These are phyloP conservation scores for Coniochaeta hoffmannii DNA, from an alignment of 2,329 filamentous ascomycete species.

Conservation along the genomic window DNA sequence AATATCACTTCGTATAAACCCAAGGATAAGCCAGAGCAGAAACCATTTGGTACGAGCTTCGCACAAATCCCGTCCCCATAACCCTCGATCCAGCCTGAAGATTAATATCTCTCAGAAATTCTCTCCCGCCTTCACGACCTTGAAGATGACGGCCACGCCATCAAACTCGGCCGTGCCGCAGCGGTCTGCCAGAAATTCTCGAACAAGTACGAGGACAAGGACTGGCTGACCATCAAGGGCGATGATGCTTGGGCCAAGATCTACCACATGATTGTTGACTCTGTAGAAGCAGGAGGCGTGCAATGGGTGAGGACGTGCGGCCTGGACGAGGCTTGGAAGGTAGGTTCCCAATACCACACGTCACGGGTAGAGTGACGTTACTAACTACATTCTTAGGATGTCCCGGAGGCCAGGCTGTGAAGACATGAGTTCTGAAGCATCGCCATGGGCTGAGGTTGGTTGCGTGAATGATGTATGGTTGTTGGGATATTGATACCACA, in stretches of 20 bases:
- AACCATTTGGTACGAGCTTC: conserved; percentile 33
- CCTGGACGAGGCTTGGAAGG: conserved; percentile 59
- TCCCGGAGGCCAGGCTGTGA: neutral
- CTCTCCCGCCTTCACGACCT: conserved; percentile 37
- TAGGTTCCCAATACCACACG: conserved; percentile 9
- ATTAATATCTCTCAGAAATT: conserved; percentile 26
- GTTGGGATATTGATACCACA: neutral
- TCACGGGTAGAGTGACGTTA: neutral
- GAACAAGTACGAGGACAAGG: conserved; percentile 32
- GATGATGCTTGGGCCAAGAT: conserved; percentile 54
- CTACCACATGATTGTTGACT: conserved; percentile 55
- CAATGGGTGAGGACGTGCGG: conserved; percentile 57
- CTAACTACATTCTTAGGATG: neutral
- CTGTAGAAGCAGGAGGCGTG: conserved; percentile 42
- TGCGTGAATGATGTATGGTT: neutral
- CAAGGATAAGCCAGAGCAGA: conserved; percentile 25
- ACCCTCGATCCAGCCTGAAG: neutral
- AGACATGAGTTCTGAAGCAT: neutral
- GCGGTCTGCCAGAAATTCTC: conserved; percentile 52
- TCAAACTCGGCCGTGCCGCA: conserved; percentile 68
- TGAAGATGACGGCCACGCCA: conserved; percentile 72
- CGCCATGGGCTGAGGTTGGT: neutral
- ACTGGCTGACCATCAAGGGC: conserved; percentile 45
- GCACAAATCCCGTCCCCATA: conserved; percentile 8
- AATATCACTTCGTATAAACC: conserved; percentile 55